phyloP scores from a whole-genome alignment of 306 rosid species.

The Pterocarpus macrocarpus region DNA sequence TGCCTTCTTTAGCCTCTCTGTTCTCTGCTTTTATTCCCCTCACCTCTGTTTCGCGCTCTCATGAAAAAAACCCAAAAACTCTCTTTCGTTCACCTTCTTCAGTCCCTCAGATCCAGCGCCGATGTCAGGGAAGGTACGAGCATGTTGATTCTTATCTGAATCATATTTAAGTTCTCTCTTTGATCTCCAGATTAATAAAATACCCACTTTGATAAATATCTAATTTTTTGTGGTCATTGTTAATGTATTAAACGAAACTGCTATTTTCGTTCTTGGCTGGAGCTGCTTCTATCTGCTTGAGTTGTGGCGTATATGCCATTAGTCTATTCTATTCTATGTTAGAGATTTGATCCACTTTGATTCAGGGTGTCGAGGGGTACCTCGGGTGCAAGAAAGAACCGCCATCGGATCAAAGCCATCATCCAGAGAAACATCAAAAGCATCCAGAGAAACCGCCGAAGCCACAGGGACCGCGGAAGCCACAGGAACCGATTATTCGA shows the following conservation, averaged over 20 bases:
- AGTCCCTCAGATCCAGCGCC: conserved; percentile 2
- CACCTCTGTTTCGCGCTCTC: neutral
- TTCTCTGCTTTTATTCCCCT: neutral
- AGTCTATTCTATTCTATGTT: neutral
- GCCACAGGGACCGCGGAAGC: too few species aligned
- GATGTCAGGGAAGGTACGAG: conserved; percentile 40
- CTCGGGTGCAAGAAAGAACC: too few species aligned
- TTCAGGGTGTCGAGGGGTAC: too few species aligned
- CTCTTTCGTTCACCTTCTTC: neutral
- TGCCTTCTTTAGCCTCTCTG: conserved; percentile 13
- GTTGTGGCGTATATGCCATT: neutral
- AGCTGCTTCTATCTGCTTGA: neutral
- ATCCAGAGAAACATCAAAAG: too few species aligned
- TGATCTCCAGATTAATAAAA: neutral
- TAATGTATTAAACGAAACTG: neutral
- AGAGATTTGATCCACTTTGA: neutral
- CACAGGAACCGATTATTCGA: too few species aligned
- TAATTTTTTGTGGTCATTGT: neutral
- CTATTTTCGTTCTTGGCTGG: neutral
- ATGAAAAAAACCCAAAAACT: neutral
- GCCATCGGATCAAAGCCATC: too few species aligned
- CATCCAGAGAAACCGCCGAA: too few species aligned
- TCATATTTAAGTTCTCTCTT: neutral
- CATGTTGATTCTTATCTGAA: neutral
- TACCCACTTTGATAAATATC: neutral